Conservation (phyloP, 2,329 filamentous ascomycete species). For the Diplodia mutila region DNA sequence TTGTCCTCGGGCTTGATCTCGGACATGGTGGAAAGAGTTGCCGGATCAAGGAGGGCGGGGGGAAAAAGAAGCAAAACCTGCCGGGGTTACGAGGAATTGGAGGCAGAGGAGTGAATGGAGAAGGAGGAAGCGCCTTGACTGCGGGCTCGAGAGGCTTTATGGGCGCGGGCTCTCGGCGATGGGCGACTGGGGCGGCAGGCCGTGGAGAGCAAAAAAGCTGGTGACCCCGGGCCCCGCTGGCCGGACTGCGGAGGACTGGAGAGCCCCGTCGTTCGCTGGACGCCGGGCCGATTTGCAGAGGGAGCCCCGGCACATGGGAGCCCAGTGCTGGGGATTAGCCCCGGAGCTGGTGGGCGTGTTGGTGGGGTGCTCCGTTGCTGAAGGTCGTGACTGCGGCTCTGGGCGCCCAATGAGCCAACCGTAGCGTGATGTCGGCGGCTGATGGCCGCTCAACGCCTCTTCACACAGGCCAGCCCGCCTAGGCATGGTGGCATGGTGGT, state of each 20-base stretch:
- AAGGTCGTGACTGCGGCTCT: neutral
- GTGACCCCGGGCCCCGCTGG: slow-evolving; percentile 21
- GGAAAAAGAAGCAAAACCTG: slow-evolving; percentile 8
- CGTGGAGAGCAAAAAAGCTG: neutral
- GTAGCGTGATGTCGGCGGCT: slow-evolving; percentile 23
- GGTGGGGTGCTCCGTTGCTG: slow-evolving; percentile 10
- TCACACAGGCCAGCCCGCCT: neutral
- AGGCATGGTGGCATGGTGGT: neutral
- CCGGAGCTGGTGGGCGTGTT: slow-evolving; percentile 20
- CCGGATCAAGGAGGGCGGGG: neutral
- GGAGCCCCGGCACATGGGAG: slow-evolving; percentile 2
- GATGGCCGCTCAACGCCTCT: slow-evolving; percentile 1
- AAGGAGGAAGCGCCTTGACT: slow-evolving; percentile 6
- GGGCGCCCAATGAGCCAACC: slow-evolving; percentile 8
- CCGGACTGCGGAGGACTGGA: slow-evolving; percentile 18
- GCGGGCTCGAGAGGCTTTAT: slow-evolving; percentile 8
- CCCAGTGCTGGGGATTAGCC: slow-evolving; percentile 12
- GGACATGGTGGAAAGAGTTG: slow-evolving; percentile 19
- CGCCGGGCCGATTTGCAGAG: slow-evolving; percentile 17
- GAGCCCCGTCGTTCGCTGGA: slow-evolving; percentile 5
- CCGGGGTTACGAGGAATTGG: neutral
- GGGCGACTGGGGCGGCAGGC: neutral
- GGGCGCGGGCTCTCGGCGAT: neutral
- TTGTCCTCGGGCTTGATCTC: slow-evolving; percentile 19
- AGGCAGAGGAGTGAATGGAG: slow-evolving; percentile 16